Percentiles rank a stretch among this genome's conserved stretches.
Evolutionary conservation across 2,329 filamentous ascomycete species (phyloP).

Genomic region (Cladosporium sp.): DNA sequence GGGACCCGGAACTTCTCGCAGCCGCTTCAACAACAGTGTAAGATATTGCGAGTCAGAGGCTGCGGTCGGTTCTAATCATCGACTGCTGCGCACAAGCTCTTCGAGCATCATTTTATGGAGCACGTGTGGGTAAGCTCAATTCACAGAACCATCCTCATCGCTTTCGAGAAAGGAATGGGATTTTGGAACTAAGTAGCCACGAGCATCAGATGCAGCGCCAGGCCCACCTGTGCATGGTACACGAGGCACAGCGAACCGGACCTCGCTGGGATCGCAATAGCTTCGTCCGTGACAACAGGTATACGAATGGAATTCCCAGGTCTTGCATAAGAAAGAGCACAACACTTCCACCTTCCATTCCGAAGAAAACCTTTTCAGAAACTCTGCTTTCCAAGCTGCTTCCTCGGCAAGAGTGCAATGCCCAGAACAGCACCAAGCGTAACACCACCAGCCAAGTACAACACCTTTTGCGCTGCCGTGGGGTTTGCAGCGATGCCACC

Average conservation of each 20-base stretch:
- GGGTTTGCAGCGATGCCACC: slow-evolving; percentile 18
- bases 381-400: slow-evolving; percentile 32
- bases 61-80: no score
- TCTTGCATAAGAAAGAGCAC: not conserved
- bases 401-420: slow-evolving; percentile 47
- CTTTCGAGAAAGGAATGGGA: not conserved
- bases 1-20: no score
- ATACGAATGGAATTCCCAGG: not conserved
- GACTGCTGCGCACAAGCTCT: no score
- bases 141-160: no score
- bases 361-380: slow-evolving; percentile 21
- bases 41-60: no score
- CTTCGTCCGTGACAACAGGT: not conserved
- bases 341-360: not conserved
- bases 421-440: slow-evolving; percentile 51
- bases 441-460: slow-evolving; percentile 55
- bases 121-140: no score
- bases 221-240: not conserved
- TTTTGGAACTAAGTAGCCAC: not conserved
- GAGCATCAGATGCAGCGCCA: not conserved
- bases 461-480: slow-evolving; percentile 43
- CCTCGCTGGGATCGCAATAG: not conserved
- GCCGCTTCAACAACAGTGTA: no score
- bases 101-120: no score
- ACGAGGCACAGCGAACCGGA: not conserved